These are phyloP conservation scores for Aureobasidium sp. DNA, from an alignment of 2,329 filamentous ascomycete species.

Conservation along the genomic window DNA sequence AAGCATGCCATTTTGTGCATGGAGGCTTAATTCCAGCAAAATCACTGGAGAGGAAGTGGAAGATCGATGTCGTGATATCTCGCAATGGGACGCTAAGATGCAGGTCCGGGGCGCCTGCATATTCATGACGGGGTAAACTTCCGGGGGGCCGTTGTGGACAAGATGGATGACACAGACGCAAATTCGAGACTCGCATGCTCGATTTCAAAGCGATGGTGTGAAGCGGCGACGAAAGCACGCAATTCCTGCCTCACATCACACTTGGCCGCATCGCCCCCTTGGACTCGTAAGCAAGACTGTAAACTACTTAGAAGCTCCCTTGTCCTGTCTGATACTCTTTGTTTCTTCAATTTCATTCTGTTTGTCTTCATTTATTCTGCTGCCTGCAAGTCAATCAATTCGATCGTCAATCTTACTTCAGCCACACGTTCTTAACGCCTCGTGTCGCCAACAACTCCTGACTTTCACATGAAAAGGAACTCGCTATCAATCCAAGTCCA, in stretches of 20 bases:
- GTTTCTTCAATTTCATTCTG: not conserved
- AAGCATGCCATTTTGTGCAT: not conserved
- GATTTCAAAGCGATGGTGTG: constrained; percentile 13
- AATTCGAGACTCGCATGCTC: not conserved
- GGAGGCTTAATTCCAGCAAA: not conserved
- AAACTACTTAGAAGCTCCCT: constrained; percentile 7
- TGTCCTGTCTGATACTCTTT: not conserved
- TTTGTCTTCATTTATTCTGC: not conserved
- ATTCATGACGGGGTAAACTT: not conserved
- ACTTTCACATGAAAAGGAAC: constrained; percentile 10
- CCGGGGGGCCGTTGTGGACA: constrained; percentile 1
- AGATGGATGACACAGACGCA: not conserved
- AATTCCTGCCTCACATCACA: not conserved
- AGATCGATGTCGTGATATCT: not conserved
- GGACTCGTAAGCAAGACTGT: not conserved
- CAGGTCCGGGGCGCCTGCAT: not conserved
- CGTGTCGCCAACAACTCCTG: not conserved
- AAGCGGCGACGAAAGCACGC: not conserved
- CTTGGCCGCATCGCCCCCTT: not conserved
- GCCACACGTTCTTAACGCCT: constrained; percentile 2
- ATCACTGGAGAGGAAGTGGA: not conserved
- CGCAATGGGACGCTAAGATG: constrained; percentile 7
- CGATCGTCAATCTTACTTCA: not conserved
- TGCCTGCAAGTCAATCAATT: constrained; percentile 8
- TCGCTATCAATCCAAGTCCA: not conserved